phyloP scores from a whole-genome alignment of 73 alveolate genomes.

The Paramecium pentaurelia region DNA sequence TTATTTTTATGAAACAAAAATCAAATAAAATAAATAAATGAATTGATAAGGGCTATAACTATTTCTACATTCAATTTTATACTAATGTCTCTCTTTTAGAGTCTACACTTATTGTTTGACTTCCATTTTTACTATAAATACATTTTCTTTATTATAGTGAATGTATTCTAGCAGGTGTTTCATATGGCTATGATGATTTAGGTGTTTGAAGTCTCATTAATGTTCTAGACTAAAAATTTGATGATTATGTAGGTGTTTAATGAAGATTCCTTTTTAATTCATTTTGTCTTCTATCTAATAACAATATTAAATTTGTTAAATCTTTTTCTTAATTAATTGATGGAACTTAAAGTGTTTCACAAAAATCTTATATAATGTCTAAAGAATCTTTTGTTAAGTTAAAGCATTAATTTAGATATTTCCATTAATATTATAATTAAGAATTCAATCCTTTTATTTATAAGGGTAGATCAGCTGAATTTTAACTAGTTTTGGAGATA shows the following conservation, averaged over 20 bases:
- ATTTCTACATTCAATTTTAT: not conserved
- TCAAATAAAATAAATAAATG: not conserved
- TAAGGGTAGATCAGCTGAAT: not conserved
- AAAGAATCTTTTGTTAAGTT: not conserved
- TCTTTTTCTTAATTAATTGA: not conserved
- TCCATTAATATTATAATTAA: not conserved
- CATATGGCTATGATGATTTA: not conserved
- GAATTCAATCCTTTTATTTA: not conserved
- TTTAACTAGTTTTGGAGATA: not conserved
- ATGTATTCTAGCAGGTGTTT: not conserved
- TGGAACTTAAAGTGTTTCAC: not conserved
- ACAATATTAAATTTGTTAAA: not conserved
- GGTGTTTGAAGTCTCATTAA: not conserved
- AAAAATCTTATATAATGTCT: not conserved
- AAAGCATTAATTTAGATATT: not conserved
- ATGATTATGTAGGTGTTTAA: not conserved
- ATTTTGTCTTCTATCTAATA: not conserved
- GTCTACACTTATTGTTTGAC: not conserved
- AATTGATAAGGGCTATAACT: not conserved
- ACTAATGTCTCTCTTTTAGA: not conserved
- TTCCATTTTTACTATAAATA: not conserved
- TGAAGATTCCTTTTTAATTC: not conserved
- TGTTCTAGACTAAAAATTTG: not conserved
- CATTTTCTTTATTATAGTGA: not conserved
- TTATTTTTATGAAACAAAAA: not conserved